These are phyloP conservation scores for Clavulina sp. DNA, from an alignment of 768 basidiomycete genomes.

Conservation along the genomic window DNA sequence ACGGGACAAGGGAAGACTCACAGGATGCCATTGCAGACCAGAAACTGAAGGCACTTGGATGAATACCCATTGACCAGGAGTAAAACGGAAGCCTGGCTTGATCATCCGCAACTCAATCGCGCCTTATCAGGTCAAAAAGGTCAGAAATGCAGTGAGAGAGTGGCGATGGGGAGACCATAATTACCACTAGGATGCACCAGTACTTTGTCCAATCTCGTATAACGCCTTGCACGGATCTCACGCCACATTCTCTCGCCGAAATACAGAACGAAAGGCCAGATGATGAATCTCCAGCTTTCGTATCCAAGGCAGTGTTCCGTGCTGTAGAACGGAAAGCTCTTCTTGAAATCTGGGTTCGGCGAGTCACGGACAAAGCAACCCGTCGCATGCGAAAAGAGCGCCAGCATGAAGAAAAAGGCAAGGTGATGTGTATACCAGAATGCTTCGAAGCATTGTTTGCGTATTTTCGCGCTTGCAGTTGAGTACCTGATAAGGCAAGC, in stretches of 20 bases:
- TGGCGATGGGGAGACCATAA: neutral
- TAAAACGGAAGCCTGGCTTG: conserved; percentile 6
- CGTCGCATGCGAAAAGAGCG: neutral
- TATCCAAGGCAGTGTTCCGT: neutral
- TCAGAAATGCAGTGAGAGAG: neutral
- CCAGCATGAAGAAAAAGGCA: conserved; percentile 80
- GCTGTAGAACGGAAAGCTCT: conserved; percentile 67
- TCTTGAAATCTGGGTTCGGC: conserved; percentile 63
- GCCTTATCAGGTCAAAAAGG: neutral
- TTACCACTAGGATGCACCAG: conserved; percentile 1
- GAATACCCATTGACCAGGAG: conserved; percentile 50
- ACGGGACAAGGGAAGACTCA: conserved; percentile 17
- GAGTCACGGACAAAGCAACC: conserved; percentile 45
- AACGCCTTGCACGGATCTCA: neutral
- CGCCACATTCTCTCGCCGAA: neutral
- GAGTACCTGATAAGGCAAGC: neutral
- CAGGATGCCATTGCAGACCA: conserved; percentile 80
- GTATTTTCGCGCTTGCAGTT: neutral
- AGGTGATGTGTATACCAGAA: conserved; percentile 87
- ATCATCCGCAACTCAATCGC: neutral
- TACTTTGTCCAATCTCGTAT: neutral
- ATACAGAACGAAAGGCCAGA: neutral
- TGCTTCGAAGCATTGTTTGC: neutral
- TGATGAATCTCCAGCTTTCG: conserved; percentile 15
- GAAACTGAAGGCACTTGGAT: conserved; percentile 78